These are phyloP conservation scores for Fusarium piperis DNA, from an alignment of 2,329 filamentous ascomycete species.

Conservation along the genomic window DNA sequence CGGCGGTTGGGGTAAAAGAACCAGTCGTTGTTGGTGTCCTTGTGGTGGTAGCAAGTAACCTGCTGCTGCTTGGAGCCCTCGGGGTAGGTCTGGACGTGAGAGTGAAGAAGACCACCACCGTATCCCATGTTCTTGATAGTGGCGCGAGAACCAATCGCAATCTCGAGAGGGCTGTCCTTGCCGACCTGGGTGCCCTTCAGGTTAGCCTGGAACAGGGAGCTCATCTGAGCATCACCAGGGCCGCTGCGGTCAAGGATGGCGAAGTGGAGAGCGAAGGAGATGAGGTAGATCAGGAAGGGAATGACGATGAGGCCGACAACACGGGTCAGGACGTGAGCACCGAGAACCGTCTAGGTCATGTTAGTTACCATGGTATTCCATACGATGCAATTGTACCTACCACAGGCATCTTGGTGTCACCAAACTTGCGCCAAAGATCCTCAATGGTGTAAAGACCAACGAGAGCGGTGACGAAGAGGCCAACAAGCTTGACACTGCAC, in stretches of 20 bases:
- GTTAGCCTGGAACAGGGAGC: constrained; percentile 98
- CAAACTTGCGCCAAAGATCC: constrained; percentile 98
- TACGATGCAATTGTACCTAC: constrained; percentile 55
- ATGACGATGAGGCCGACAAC: constrained; percentile 89
- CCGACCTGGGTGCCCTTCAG: constrained; percentile 92
- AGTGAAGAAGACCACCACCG: constrained; percentile 94
- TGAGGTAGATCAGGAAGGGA: constrained; percentile 90
- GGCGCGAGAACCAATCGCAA: constrained; percentile 87
- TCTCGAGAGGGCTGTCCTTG: constrained; percentile 91
- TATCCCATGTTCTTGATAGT: constrained; percentile 99
- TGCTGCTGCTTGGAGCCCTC: constrained; percentile 95
- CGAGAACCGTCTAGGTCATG: constrained; percentile 65
- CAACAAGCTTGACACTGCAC: constrained; percentile 98
- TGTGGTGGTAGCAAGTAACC: constrained; percentile 99
- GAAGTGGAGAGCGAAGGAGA: constrained; percentile 96
- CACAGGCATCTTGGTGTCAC: constrained; percentile 89
- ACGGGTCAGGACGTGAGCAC: constrained; percentile 80
- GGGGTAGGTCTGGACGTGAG: constrained; percentile 94
- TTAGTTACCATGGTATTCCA: constrained; percentile 8
- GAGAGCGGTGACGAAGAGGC: constrained; percentile 92
- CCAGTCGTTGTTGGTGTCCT: constrained; percentile 99
- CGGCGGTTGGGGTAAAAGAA: constrained; percentile 95
- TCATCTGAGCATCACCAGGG: constrained; percentile 99
- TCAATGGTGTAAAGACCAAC: constrained; percentile 96
- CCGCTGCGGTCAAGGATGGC: constrained; percentile 91